These are phyloP conservation scores for Ogataea salicorniae DNA, from an alignment of 805 yeast species.

Conservation along the genomic window DNA sequence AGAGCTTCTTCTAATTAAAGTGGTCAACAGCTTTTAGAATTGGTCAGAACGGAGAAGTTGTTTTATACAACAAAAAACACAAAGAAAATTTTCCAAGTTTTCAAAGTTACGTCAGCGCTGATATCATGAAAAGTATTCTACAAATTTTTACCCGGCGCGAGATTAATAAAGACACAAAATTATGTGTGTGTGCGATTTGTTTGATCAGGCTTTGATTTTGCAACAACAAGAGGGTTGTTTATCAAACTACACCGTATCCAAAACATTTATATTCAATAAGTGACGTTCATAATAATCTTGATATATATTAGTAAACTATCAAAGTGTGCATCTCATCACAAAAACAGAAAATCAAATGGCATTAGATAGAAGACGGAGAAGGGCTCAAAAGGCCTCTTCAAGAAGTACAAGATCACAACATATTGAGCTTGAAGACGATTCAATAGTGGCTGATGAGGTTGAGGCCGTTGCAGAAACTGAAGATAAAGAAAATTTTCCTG, in stretches of 20 bases:
- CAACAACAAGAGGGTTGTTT: too few species aligned
- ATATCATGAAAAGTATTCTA: neutral
- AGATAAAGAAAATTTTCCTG: constrained; percentile 4
- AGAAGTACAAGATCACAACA: constrained; percentile 1
- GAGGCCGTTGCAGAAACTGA: constrained; percentile 16
- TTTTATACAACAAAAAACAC: constrained; percentile 4
- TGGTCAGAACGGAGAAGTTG: neutral
- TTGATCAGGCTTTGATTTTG: neutral
- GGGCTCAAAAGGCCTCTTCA: constrained; percentile 1
- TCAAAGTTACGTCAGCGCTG: neutral
- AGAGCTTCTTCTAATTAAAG: neutral
- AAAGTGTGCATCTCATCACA: too few species aligned
- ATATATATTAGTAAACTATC: neutral
- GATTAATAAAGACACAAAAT: neutral
- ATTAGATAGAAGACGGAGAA: constrained; percentile 3
- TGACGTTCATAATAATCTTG: too few species aligned
- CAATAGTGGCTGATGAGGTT: constrained; percentile 14
- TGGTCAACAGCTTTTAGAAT: neutral
- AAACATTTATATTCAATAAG: too few species aligned
- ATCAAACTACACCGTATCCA: too few species aligned
- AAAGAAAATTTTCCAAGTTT: neutral
- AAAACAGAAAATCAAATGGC: constrained; percentile 3
- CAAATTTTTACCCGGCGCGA: neutral
- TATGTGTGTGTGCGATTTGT: neutral
- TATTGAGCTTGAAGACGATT: constrained; percentile 2